Conservation (phyloP, 352 stramenopile species). For the Phytophthora multivora region DNA sequence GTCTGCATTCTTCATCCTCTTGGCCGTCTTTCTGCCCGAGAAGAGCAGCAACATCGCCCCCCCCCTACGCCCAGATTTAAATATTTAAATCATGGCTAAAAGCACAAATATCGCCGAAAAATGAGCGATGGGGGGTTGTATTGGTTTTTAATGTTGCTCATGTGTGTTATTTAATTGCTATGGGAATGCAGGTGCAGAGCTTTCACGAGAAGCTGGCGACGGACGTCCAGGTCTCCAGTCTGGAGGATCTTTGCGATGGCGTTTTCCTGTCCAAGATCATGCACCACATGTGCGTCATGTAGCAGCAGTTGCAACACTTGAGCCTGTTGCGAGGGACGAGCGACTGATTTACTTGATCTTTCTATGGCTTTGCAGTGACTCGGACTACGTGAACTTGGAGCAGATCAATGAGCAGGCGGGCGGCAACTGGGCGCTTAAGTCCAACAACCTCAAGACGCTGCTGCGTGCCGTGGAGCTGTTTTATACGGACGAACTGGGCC, state of each 20-base stretch:
- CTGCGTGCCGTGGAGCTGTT: slow-evolving; percentile 78
- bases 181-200: slow-evolving; percentile 61
- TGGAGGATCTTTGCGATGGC: slow-evolving; percentile 76
- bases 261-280: slow-evolving; percentile 86
- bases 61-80: slow-evolving; percentile 6
- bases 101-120: neutral
- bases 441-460: slow-evolving; percentile 83
- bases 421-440: slow-evolving; percentile 77
- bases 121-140: neutral
- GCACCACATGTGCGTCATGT: slow-evolving; percentile 77
- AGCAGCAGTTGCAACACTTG: neutral
- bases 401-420: slow-evolving; percentile 66
- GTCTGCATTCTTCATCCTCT: slow-evolving; percentile 7
- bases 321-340: neutral
- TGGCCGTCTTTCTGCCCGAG: neutral
- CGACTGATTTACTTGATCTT: slow-evolving; percentile 11
- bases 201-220: slow-evolving; percentile 63
- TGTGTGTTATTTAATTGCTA: neutral
- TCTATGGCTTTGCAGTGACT: slow-evolving; percentile 46
- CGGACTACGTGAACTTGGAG: slow-evolving; percentile 80
- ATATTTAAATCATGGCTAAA: slow-evolving; percentile 11
- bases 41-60: too few species aligned
- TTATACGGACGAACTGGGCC: slow-evolving; percentile 82
- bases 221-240: slow-evolving; percentile 41
- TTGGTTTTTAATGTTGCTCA: neutral